Evolutionary conservation across 768 basidiomycete genomes (phyloP), one percentile per base, ranked within the genome.

Genomic region (Cystobasidium ongulense): DNA sequence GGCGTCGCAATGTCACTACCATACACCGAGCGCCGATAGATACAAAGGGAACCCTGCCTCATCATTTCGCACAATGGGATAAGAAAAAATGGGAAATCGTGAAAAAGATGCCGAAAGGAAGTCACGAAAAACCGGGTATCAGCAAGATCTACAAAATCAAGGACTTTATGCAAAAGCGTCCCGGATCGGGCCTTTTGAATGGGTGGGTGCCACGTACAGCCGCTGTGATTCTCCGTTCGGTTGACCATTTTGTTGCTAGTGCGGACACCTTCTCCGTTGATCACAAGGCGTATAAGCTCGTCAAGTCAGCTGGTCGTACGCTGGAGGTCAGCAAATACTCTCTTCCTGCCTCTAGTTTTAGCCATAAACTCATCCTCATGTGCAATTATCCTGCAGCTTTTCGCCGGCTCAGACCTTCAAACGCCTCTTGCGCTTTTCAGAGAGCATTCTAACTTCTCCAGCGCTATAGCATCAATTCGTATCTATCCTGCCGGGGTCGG

Each of bases 1-100:
- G 4, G 21, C 11, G 23, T 13, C 57, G 33, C 33, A 27, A 11
- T 27, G 57, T 59, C 5, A 59, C 57, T 15, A 59, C 57, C 21
- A 59, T 59, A 59, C 57, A 59, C 29, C 57, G 57, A 15, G 57
- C 29, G 11, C 57, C 57, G 4, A 27, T 59, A 29, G 33, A 59
- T 27, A 27, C 5, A 21, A 59, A 59, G 21, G 57, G 57, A 5
- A 35, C 33, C 23, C 21, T 59, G 21, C 57, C 57, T 5, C 29
- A 59, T 59, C 57, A 59, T 31, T 59, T 59, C 23, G 57, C 57
- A 15, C 33, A 27, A 29, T 59, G 25, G 57, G 57, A 59, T 59
- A 27, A 21, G 4, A 59, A 31, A 13, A 10, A 27, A 5, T 5
- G 25, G 4, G 57, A 59, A 21, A 5, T 59, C 21, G 23, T 59